Evolutionary conservation across 2,329 filamentous ascomycete species (phyloP), one percentile per base, ranked within the genome.

Genomic region (Cladosporium sp.): DNA sequence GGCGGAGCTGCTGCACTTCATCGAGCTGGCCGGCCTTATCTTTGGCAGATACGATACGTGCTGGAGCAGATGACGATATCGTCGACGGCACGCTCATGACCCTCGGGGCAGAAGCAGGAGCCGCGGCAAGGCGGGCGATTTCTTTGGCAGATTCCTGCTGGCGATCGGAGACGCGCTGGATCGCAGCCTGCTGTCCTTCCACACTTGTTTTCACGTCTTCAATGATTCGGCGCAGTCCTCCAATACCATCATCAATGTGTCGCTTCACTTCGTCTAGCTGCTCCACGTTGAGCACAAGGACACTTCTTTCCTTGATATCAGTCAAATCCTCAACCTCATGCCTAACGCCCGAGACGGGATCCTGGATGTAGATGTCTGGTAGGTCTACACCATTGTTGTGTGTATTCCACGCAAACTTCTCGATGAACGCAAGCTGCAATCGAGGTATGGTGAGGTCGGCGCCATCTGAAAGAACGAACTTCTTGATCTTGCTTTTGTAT

Each of bases 321-420:
- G 80, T 84, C 28, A 99, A 78, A 69, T 99, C 94, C 71, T 99
- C 94, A 22, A 99, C 77, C 75, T 99, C 94, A 71, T 99, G 93
- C 15, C 94, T 88, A n/a, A 99, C 89, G 0, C 94, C 94, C 8
- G 94, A 97, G 2, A 97, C 83, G 0, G 92, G 88, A 71, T 99
- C 94, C 72, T 99, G 94, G 15, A 99, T 94, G 71, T 99, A 97
- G 15, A 99, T 97, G 66, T 99, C 94, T 0, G 94, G 94, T 45
- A 99, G 77, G 70, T 99, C 94, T 13, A 86, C 84, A 7, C 94
- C 94, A 67, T 97, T 95, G 60, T 91, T 88, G 66, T 97, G 92
- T 0, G 93, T 97, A 66, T 96, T 97, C 92, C 95, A 99, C 0
- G 93, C 94, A 70, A 99, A 99, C 71, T 97, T 99, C 65, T 99